Evolutionary conservation across 2,329 filamentous ascomycete species (phyloP).

Genomic region (Colletotrichum musicola): DNA sequence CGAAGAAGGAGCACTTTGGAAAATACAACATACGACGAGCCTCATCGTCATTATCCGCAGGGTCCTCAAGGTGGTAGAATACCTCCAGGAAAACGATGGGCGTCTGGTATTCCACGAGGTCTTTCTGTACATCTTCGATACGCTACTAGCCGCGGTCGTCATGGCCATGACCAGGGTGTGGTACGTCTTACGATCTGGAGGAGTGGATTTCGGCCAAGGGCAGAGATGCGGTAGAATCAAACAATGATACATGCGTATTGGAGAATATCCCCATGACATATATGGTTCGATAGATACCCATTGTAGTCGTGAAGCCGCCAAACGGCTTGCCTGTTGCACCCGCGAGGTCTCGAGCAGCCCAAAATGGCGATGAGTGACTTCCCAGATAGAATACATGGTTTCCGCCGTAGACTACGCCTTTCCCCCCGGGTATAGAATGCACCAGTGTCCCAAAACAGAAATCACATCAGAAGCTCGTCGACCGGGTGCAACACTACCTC

Average conservation of each 20-base stretch:
- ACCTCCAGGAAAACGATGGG: conserved; percentile 54
- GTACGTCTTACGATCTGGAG: not conserved
- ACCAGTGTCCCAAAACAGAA: not conserved
- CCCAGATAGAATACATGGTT: not conserved
- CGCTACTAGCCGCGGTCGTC: conserved; percentile 53
- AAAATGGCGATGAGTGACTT: not conserved
- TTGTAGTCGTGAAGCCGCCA: not conserved
- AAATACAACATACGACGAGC: conserved; percentile 46
- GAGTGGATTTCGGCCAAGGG: not conserved
- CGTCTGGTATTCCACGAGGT: conserved; percentile 55
- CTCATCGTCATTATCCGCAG: conserved; percentile 58
- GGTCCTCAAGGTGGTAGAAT: conserved; percentile 61
- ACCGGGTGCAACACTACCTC: not conserved
- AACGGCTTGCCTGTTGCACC: not conserved
- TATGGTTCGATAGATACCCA: not conserved
- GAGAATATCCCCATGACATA: not conserved
- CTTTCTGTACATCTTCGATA: conserved; percentile 58
- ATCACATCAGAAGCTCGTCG: not conserved
- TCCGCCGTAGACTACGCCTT: not conserved
- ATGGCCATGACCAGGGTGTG: conserved; percentile 43
- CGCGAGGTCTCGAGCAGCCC: not conserved
- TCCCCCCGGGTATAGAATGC: not conserved
- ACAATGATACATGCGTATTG: not conserved
- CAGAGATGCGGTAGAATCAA: not conserved
- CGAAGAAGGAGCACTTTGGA: conserved; percentile 42